Conservation (phyloP, 768 basidiomycete genomes). For the Mrakia gelida region DNA sequence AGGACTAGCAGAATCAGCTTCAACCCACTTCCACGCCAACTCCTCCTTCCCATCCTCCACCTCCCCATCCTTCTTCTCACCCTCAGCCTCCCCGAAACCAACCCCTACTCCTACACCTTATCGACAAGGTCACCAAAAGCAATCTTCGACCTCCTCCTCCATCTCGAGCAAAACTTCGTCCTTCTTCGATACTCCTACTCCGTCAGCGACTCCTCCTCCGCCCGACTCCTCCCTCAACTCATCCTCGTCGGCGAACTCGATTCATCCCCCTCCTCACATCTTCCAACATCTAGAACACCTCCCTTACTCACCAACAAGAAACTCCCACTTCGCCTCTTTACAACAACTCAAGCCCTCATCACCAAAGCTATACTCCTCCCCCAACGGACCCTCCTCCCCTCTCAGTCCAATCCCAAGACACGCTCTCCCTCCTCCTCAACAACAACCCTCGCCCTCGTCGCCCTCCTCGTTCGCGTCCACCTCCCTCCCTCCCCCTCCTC, state of each 20-base stretch:
- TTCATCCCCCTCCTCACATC: background rate
- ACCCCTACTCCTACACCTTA: background rate
- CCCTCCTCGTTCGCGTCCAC: conserved; percentile 6
- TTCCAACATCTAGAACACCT: background rate
- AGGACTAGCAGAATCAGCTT: background rate
- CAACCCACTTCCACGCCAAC: no score
- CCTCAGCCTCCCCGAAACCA: background rate
- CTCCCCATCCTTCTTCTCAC: background rate
- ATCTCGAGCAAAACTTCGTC: conserved; percentile 5
- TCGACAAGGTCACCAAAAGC: conserved; percentile 8
- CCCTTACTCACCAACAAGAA: background rate
- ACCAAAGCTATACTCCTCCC: background rate
- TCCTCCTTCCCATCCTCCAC: background rate
- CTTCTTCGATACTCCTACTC: conserved; percentile 22
- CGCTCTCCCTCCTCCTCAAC: background rate
- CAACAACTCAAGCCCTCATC: background rate
- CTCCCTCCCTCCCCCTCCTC: background rate
- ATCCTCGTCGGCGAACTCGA: background rate
- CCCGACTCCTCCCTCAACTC: background rate
- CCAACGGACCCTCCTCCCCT: background rate
- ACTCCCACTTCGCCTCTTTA: background rate
- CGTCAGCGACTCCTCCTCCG: conserved; percentile 14
- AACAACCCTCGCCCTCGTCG: background rate
- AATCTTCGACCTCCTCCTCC: background rate
- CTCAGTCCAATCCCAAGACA: background rate